Evolutionary conservation across 345 rosid species (phyloP).

Genomic region (Salix exigua): DNA sequence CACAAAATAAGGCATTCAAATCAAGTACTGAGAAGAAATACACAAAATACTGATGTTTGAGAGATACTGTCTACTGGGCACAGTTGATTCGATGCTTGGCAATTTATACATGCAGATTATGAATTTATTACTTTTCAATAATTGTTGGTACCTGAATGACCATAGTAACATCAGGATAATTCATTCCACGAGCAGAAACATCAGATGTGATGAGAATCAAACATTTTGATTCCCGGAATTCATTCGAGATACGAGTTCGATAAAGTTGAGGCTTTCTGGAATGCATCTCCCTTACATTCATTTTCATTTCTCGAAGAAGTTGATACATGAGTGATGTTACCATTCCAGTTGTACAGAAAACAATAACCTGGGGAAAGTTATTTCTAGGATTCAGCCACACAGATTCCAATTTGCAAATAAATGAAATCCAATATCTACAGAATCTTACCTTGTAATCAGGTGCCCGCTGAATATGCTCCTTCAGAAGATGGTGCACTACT

Average conservation of each 20-base stretch:
- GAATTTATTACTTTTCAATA: not conserved
- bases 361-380: slow-evolving; percentile 56
- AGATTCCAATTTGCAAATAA: not conserved
- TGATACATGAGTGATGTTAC: slow-evolving; percentile 65
- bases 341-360: slow-evolving; percentile 93
- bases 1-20: not conserved
- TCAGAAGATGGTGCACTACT: slow-evolving; percentile 59
- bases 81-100: not conserved
- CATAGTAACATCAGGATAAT: slow-evolving; percentile 90
- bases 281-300: slow-evolving; percentile 87
- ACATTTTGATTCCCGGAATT: slow-evolving; percentile 74
- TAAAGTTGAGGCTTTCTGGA: slow-evolving; percentile 86
- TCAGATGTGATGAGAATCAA: slow-evolving; percentile 85
- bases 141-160: slow-evolving; percentile 74
- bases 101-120: not conserved
- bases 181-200: slow-evolving; percentile 91
- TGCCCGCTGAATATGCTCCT: slow-evolving; percentile 52
- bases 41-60: not conserved
- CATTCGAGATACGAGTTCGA: slow-evolving; percentile 69
- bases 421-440: slow-evolving; percentile 8
- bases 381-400: slow-evolving; percentile 14
- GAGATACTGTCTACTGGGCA: not conserved
- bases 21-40: not conserved
- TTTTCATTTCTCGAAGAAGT: slow-evolving; percentile 74
- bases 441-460: slow-evolving; percentile 71